These are phyloP conservation scores for Pseudomassariella vexata DNA, from an alignment of 2,329 filamentous ascomycete genomes.

Conservation along the genomic window DNA sequence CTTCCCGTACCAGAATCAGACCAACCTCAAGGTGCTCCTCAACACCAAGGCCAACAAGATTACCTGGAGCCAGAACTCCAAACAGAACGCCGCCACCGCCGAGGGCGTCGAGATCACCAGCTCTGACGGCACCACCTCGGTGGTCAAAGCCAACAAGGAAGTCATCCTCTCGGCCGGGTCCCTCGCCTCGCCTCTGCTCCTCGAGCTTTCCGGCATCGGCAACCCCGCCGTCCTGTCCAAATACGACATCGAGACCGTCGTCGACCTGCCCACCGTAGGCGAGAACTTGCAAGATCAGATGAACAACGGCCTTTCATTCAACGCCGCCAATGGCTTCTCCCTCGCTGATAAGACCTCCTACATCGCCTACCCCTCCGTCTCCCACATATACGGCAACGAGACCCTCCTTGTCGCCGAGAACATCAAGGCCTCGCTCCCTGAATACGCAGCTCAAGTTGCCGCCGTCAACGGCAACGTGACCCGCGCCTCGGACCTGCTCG, in stretches of 20 bases:
- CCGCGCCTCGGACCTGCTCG: constrained; percentile 7
- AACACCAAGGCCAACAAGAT: constrained; percentile 29
- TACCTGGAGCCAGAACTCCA: constrained; percentile 16
- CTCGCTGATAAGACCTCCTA: constrained; percentile 8
- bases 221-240: constrained; percentile 27
- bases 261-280: constrained; percentile 41
- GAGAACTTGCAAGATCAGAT: constrained; percentile 44
- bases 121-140: constrained; percentile 24
- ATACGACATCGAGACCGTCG: constrained; percentile 29
- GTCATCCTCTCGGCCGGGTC: background rate
- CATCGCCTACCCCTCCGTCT: constrained; percentile 9
- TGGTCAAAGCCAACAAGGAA: constrained; percentile 1
- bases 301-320: constrained; percentile 13
- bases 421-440: constrained; percentile 11
- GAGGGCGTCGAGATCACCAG: constrained; percentile 29
- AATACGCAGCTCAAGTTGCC: constrained; percentile 16
- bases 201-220: constrained; percentile 45
- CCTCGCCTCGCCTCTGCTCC: constrained; percentile 29
- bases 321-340: background rate
- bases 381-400: constrained; percentile 19
- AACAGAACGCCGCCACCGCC: constrained; percentile 14
- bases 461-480: constrained; percentile 13
- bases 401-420: constrained; percentile 12
- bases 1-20: constrained; percentile 28
- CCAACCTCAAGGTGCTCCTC: constrained; percentile 32